A percentile compares a stretch with the other conserved stretches of the same genome.
These are phyloP conservation scores for Aurinia saxatilis DNA, from an alignment of 345 rosid genomes.

Conservation along the genomic window DNA sequence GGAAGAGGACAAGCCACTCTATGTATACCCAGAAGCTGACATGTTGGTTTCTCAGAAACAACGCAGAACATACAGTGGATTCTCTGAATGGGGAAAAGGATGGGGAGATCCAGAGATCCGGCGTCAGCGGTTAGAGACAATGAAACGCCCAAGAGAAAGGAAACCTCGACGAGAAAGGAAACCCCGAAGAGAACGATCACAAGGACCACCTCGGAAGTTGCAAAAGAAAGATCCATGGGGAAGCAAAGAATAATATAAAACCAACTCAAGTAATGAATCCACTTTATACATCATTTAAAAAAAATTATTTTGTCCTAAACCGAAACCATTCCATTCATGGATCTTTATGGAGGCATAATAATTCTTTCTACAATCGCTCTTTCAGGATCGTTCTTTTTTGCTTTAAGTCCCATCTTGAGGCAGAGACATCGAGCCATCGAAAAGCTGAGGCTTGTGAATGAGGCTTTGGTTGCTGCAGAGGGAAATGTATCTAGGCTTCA, in stretches of 20 bases:
- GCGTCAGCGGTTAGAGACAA: slow-evolving; percentile 43
- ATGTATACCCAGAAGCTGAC: slow-evolving; percentile 71
- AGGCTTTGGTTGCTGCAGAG: slow-evolving; percentile 47
- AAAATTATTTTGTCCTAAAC: not conserved
- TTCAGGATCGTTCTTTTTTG: slow-evolving; percentile 35
- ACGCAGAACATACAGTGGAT: slow-evolving; percentile 35
- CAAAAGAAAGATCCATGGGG: slow-evolving; percentile 14
- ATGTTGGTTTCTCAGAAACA: slow-evolving; percentile 49
- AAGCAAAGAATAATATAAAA: slow-evolving; percentile 25
- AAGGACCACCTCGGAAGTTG: not conserved
- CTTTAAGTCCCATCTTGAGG: slow-evolving; percentile 29
- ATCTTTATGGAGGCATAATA: slow-evolving; percentile 25
- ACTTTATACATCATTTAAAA: not conserved
- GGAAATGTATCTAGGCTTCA: slow-evolving; percentile 38
- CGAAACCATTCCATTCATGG: slow-evolving; percentile 15
- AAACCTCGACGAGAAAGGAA: slow-evolving; percentile 6
- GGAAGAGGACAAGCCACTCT: slow-evolving; percentile 34
- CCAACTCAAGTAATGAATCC: slow-evolving; percentile 11
- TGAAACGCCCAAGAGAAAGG: slow-evolving; percentile 12
- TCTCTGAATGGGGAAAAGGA: slow-evolving; percentile 77
- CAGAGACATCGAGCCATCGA: slow-evolving; percentile 33
- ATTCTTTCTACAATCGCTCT: slow-evolving; percentile 36
- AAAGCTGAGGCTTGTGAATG: slow-evolving; percentile 42
- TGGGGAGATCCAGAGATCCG: slow-evolving; percentile 93
- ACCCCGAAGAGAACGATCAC: slow-evolving; percentile 7